Base-by-base conservation (phyloP, 495 filamentous ascomycete genomes). In the Daldinia concentrica region DNA sequence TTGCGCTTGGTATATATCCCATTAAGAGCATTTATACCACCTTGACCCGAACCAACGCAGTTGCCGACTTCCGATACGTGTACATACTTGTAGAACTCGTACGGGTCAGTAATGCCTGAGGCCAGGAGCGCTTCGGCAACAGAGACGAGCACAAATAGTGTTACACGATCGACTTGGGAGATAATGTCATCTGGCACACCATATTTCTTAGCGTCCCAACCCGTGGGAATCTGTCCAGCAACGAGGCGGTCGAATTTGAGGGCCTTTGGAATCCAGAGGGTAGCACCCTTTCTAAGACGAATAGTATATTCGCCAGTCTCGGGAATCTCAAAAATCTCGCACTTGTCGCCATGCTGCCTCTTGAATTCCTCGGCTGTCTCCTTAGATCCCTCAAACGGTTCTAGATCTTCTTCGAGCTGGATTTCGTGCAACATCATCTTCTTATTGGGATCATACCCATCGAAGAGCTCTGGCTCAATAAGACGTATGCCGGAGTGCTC, bases 51-150 rank as follows among this genome's bases (percentile, higher is more conserved):
- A 78, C 95, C 95, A 69, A 99, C 88, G 80, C 96, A 98, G 85
- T 99, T 99, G 79, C 96, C 95, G 45, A 99, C 92, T 78, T 99
- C 92, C 2, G 96, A 98, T 58, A 99, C 88, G 79, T 99, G 95
- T 64, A 99, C 95, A 76, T 99, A 98, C 83, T 98, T 93, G 87
- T 99, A 99, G 82, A 99, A 98, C 81, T 99, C 95, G 75, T 98
- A 99, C 24, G 95, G 96, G 79, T 99, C 96, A n/a, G 94, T 98
- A 79, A 99, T 94, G 90, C 95, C 95, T 57, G 94, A 89, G 0
- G 93, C 89, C 41, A 98, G 86, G 55, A 99, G 89, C 11, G 95
- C 86, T 80, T 99, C 96, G 4, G 91, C 93, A 34, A 93, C 95
- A 67, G 93, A 94, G 62, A 98, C 93, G 36, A 99, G 90, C 22